Evolutionary conservation across 768 basidiomycete species (phyloP), one percentile per base, ranked within the genome.

Genomic region (Chalciporus sphaerocephalus): DNA sequence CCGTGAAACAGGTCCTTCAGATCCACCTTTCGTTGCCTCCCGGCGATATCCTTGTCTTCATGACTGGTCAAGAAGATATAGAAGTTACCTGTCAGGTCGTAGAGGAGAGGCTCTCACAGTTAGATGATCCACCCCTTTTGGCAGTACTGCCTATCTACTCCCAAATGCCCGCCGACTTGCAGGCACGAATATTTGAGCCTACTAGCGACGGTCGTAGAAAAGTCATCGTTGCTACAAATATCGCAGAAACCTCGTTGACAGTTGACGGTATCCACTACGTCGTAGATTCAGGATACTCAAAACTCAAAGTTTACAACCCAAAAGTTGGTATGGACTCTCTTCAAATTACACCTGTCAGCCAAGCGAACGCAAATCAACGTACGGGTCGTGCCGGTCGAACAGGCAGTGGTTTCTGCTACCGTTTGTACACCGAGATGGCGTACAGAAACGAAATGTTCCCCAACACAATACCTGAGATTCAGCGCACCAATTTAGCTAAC

Each of bases 41-140:
- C 0, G 96, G 96, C 12, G 96, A 99, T 69, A 89, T 98, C 41
- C 74, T 99, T 33, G 92, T 98, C 20, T 99, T 99, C 67, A 98
- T 98, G 95, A 99, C 96, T 21, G 96, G 96, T 28, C 96, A 98
- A 69, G 96, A 98, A 69, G 95, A 99, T 64, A 99, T 99, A 49
- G 95, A 98, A 68, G 79, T 92, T 23, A 98, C 93, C 10, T 99
- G 96, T 61, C 87, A 91, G 59, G 95, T 98, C 24, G 73, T 97
- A 16, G 80, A 86, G 66, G 93, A 93, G 92, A 40, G 37, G 77
- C 60, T 32, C 4, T 23, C 21, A 15, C n/a, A n/a, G n/a, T n/a
- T n/a, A n/a, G n/a, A n/a, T n/a, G n/a, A n/a, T n/a, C n/a, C n/a
- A 36, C 20, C 22, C 28, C 11, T 38, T n/a, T 5, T 98, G 20